Percentiles rank a stretch among this genome's conserved stretches.
phyloP scores from a whole-genome alignment of 1,139 yeast species.

The Suhomyces wounanorum region DNA sequence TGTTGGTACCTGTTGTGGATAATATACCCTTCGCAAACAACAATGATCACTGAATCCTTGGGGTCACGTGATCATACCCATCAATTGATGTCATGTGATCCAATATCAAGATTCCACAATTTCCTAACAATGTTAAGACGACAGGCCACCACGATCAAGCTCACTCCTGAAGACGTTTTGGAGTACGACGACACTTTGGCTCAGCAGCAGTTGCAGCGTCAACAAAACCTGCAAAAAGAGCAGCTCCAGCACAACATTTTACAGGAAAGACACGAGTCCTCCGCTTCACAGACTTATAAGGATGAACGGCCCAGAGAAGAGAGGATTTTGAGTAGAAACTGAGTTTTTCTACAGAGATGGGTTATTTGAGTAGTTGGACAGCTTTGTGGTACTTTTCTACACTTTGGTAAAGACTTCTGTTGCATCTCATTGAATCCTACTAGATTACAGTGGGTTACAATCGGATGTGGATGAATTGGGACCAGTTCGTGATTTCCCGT shows the following conservation, averaged over 20 bases:
- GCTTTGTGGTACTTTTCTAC: too few species aligned
- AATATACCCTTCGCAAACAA: not conserved
- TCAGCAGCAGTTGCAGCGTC: constrained; percentile 8
- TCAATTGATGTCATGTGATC: not conserved
- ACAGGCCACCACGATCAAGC: constrained; percentile 62
- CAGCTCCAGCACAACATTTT: constrained; percentile 5
- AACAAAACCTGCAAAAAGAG: constrained; percentile 8
- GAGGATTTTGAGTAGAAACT: constrained; percentile 11
- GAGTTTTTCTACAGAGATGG: not conserved
- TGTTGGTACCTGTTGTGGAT: not conserved
- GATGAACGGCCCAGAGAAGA: constrained; percentile 10
- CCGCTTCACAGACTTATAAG: constrained; percentile 2
- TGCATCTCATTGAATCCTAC: too few species aligned
- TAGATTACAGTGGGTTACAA: too few species aligned
- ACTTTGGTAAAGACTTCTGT: too few species aligned
- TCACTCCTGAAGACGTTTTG: constrained; percentile 66
- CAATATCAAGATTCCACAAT: too few species aligned
- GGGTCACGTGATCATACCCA: not conserved
- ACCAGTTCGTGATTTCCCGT: too few species aligned
- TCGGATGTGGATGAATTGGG: too few species aligned
- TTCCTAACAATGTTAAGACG: constrained; percentile 53
- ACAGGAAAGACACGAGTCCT: constrained; percentile 7
- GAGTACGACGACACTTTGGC: constrained; percentile 53
- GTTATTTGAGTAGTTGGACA: too few species aligned
- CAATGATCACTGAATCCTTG: not conserved